Conservation (phyloP, 305 asterid genomes). For the Ajuga reptans region DNA sequence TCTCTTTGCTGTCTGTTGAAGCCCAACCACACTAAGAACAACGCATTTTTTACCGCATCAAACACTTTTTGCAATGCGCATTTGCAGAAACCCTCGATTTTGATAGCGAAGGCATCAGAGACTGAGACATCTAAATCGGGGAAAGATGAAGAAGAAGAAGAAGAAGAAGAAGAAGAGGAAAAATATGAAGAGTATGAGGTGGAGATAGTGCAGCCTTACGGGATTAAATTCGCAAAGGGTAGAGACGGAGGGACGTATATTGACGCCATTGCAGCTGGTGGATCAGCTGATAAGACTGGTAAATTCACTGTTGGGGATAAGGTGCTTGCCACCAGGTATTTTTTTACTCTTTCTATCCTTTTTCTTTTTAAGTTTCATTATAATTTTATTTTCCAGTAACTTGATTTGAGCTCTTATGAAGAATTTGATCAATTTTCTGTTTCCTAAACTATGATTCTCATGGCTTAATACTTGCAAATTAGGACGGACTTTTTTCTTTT, state of each 20-base stretch:
- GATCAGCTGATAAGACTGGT: conserved; percentile 70
- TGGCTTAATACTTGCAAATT: too few species aligned
- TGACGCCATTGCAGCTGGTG: conserved; percentile 87
- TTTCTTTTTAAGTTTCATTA: neutral
- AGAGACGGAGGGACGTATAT: conserved; percentile 93
- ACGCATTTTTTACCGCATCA: conserved; percentile 15
- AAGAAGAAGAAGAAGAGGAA: conserved; percentile 9
- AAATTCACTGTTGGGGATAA: conserved; percentile 77
- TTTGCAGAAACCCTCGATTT: conserved; percentile 15
- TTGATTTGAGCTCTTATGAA: neutral
- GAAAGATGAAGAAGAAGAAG: too few species aligned
- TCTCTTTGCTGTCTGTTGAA: conserved; percentile 38
- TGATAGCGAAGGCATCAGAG: conserved; percentile 43
- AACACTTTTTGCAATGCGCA: conserved; percentile 20
- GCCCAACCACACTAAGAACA: conserved; percentile 30
- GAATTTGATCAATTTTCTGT: neutral
- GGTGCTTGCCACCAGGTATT: conserved; percentile 88
- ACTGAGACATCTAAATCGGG: conserved; percentile 29
- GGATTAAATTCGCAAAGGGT: conserved; percentile 74
- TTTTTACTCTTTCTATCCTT: conserved; percentile 4
- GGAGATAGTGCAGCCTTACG: conserved; percentile 70
- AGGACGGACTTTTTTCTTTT: too few species aligned
- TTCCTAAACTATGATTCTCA: neutral
- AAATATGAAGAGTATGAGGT: conserved; percentile 70
- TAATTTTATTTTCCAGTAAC: neutral